Evolutionary conservation across 2,329 filamentous ascomycete species (phyloP).

Genomic region (Shiraia sp.): DNA sequence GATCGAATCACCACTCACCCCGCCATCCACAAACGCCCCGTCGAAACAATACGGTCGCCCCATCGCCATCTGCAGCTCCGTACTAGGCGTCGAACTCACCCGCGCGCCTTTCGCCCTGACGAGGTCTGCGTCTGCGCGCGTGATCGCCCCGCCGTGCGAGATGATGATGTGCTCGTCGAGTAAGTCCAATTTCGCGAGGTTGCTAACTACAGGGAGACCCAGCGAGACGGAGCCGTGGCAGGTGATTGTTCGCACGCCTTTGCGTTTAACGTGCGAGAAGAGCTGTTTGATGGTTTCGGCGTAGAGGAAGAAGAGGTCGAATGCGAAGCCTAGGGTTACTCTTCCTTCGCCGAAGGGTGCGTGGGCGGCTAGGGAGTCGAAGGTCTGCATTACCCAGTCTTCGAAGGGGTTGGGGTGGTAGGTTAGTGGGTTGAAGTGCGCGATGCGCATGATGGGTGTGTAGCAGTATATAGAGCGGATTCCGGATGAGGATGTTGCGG

Average conservation of each 20-base stretch:
- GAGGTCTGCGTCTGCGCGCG: slow-evolving; percentile 39
- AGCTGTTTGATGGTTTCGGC: slow-evolving; percentile 42
- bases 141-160: slow-evolving; percentile 45
- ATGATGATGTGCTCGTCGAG: slow-evolving; percentile 50
- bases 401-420: slow-evolving; percentile 53
- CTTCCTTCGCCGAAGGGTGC: slow-evolving; percentile 33
- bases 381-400: slow-evolving; percentile 45
- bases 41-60: slow-evolving; percentile 45
- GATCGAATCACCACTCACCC: slow-evolving; percentile 13
- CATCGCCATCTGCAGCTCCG: slow-evolving; percentile 56
- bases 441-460: slow-evolving; percentile 36
- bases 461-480: slow-evolving; percentile 52
- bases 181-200: slow-evolving; percentile 41
- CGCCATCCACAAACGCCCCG: slow-evolving; percentile 19
- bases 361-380: slow-evolving; percentile 40
- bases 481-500: slow-evolving; percentile 50
- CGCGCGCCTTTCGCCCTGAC: slow-evolving; percentile 42
- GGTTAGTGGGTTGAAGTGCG: slow-evolving; percentile 54
- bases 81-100: slow-evolving; percentile 54
- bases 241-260: slow-evolving; percentile 49
- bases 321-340: slow-evolving; percentile 50
- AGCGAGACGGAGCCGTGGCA: slow-evolving; percentile 38
- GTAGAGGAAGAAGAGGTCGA: slow-evolving; percentile 49
- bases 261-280: slow-evolving; percentile 43
- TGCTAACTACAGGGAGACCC: slow-evolving; percentile 16